Evolutionary conservation across 257 asterid species (phyloP).

Genomic region (Solanum piurae): DNA sequence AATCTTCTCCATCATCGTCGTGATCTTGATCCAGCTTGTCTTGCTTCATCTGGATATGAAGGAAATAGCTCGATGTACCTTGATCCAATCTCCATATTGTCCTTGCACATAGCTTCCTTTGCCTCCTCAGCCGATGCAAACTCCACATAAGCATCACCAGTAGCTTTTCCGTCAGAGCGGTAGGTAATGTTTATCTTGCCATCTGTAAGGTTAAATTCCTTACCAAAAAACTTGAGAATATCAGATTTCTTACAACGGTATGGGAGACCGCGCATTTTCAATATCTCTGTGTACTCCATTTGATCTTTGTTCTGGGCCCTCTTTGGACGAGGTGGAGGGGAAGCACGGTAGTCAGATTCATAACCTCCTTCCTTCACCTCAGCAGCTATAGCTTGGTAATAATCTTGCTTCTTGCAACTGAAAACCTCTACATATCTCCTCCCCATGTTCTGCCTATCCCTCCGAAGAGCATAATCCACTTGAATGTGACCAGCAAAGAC

Average conservation of each 20-base stretch:
- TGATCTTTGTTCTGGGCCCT: conserved; percentile 70
- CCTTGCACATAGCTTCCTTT: conserved; percentile 76
- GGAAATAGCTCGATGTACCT: conserved; percentile 91
- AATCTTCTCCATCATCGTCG: conserved; percentile 16
- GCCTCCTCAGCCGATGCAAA: conserved; percentile 72
- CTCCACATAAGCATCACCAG: conserved; percentile 91
- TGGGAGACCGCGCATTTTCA: conserved; percentile 90
- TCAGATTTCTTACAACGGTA: conserved; percentile 63
- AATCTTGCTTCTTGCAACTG: conserved; percentile 87
- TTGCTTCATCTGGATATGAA: conserved; percentile 72
- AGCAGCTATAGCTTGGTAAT: conserved; percentile 81
- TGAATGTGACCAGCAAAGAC: conserved; percentile 80
- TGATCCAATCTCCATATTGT: conserved; percentile 73
- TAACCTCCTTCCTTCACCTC: conserved; percentile 44
- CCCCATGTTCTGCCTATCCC: conserved; percentile 88
- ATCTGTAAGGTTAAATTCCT: conserved; percentile 44
- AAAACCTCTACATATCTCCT: conserved; percentile 95
- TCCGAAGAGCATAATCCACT: conserved; percentile 76
- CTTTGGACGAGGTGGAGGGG: conserved; percentile 55
- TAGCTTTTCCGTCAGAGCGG: conserved; percentile 82
- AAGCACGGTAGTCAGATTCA: conserved; percentile 34
- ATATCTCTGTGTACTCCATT: conserved; percentile 69
- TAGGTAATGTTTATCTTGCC: conserved; percentile 61
- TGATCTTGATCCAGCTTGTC: conserved; percentile 56
- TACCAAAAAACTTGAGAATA: conserved; percentile 59